Conservation (phyloP, 2,329 filamentous ascomycete species). For the Westerdykella sp. region DNA sequence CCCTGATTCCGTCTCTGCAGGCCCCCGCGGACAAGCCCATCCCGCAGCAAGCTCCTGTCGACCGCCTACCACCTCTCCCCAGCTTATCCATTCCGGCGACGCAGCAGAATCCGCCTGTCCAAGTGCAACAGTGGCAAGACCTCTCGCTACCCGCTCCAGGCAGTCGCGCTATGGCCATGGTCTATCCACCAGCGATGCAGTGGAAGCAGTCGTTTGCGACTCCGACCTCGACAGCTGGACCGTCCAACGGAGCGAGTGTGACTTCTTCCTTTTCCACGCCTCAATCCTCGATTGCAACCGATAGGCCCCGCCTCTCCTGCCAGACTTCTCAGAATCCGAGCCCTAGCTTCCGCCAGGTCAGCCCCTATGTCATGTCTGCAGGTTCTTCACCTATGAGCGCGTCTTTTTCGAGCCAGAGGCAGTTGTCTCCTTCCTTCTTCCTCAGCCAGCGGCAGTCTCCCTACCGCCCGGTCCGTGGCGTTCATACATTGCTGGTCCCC, state of each 20-base stretch:
- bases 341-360: conserved; percentile 35
- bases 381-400: conserved; percentile 65
- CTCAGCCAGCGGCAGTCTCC: conserved; percentile 84
- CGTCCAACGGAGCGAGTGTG: conserved; percentile 22
- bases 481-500: conserved; percentile 86
- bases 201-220: conserved; percentile 44
- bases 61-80: conserved; percentile 60
- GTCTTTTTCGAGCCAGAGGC: conserved; percentile 60
- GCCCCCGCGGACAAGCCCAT: conserved; percentile 30
- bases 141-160: conserved; percentile 48
- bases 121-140: conserved; percentile 39
- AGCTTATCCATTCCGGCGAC: conserved; percentile 61
- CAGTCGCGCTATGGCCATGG: conserved; percentile 67
- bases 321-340: too few relatives aligned
- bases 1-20: conserved; percentile 30
- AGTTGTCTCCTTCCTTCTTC: conserved; percentile 81
- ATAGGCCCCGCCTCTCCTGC: conserved; percentile 32
- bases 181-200: conserved; percentile 57
- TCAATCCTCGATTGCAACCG: conserved; percentile 12
- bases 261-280: conserved; percentile 15
- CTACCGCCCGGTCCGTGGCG: conserved; percentile 82
- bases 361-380: conserved; percentile 49
- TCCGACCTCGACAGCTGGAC: conserved; percentile 26
- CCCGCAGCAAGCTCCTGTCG: conserved; percentile 33
- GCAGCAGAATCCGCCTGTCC: conserved; percentile 24